Conservation (phyloP, 176 grass and related monocot species). For the Ensete ventricosum region DNA sequence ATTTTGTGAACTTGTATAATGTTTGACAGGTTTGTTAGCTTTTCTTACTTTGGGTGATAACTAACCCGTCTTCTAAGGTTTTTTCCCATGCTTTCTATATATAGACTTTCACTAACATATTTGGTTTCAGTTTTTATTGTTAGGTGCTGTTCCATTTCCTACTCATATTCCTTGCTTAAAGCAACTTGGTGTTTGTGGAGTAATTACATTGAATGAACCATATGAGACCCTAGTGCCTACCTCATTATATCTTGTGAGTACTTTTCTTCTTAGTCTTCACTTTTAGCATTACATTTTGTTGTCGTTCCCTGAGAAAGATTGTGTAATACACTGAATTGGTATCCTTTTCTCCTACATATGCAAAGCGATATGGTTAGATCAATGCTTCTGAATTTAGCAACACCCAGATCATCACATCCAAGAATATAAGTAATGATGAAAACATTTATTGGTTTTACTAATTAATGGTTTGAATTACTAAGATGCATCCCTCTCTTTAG, state of each 20-base stretch:
- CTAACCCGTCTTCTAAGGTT: no score
- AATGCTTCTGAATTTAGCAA: neutral
- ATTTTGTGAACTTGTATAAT: no score
- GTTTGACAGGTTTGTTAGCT: no score
- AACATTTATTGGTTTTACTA: neutral
- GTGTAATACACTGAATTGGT: neutral
- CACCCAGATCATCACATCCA: neutral
- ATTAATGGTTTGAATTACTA: neutral
- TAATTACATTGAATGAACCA: constrained; percentile 86
- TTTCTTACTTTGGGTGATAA: no score
- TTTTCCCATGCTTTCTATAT: neutral
- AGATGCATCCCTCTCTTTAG: neutral
- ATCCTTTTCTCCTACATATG: neutral
- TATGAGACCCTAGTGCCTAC: constrained; percentile 84
- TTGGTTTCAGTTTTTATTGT: constrained; percentile 58
- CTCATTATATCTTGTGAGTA: constrained; percentile 67
- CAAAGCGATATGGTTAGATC: neutral
- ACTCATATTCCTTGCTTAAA: constrained; percentile 65
- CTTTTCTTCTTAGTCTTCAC: neutral
- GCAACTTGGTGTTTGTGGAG: constrained; percentile 73
- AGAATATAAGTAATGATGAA: neutral
- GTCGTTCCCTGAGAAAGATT: neutral
- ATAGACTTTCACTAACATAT: neutral
- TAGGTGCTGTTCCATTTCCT: constrained; percentile 87
- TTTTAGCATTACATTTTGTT: constrained; percentile 1